Evolutionary conservation across 768 basidiomycete genomes (phyloP).

Genomic region (Dendrothele bispora): DNA sequence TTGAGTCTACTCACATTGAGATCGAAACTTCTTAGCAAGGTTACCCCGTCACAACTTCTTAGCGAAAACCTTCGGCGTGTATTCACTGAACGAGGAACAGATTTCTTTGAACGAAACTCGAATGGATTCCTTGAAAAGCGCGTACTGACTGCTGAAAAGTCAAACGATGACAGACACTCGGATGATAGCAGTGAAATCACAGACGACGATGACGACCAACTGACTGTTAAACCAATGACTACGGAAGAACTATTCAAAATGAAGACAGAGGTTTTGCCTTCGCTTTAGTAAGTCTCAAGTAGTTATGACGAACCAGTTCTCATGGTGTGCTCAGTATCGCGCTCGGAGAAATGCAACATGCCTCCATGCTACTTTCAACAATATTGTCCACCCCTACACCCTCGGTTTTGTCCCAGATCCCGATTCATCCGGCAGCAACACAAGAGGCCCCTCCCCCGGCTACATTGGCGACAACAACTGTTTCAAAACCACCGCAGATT

Average conservation of each 20-base stretch:
- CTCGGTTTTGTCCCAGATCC: conserved; percentile 7
- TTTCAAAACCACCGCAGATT: conserved; percentile 66
- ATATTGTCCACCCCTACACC: conserved; percentile 42
- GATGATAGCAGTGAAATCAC: conserved; percentile 25
- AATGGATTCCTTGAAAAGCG: conserved; percentile 20
- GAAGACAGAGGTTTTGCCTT: conserved; percentile 69
- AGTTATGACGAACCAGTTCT: conserved; percentile 1
- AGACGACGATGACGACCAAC: conserved; percentile 26
- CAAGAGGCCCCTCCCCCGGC: conserved; percentile 6
- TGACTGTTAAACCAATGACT: conserved; percentile 56
- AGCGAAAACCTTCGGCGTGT: conserved; percentile 68
- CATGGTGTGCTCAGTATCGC: conserved; percentile 51
- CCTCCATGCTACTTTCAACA: conserved; percentile 65
- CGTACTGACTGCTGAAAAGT: conserved; percentile 17
- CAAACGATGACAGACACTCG: conserved; percentile 10
- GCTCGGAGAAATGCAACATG: conserved; percentile 77
- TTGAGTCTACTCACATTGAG: conserved; percentile 9
- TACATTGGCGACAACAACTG: conserved; percentile 41
- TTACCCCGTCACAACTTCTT: conserved; percentile 57
- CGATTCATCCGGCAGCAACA: conserved; percentile 13
- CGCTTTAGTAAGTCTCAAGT: conserved; percentile 61
- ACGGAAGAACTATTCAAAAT: conserved; percentile 72
- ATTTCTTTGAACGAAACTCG: conserved; percentile 66
- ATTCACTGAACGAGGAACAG: conserved; percentile 69
- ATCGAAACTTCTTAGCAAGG: conserved; percentile 38